Evolutionary conservation across 345 rosid genomes (phyloP).

Genomic region (Pugionium cornutum): DNA sequence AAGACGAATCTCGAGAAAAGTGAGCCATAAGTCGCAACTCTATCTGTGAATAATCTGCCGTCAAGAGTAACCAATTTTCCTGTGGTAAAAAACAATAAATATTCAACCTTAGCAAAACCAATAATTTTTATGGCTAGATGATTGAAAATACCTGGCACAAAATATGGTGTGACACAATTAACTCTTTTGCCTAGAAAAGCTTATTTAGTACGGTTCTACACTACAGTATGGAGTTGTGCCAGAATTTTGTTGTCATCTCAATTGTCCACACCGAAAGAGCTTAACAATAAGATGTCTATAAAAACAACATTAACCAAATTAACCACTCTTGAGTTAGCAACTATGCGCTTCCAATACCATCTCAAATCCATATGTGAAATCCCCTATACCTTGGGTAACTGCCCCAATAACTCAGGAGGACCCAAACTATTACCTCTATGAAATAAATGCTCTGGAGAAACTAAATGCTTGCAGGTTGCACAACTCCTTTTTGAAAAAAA

Average conservation of each 20-base stretch:
- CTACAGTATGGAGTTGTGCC: conserved; percentile 15
- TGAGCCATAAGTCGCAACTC: conserved; percentile 94
- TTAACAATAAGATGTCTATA: background rate
- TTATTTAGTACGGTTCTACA: conserved; percentile 6
- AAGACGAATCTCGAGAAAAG: conserved; percentile 78
- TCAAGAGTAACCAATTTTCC: conserved; percentile 86
- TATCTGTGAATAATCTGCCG: conserved; percentile 98
- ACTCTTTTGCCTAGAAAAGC: conserved; percentile 11
- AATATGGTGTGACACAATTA: conserved; percentile 3
- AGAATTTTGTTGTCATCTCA: conserved; percentile 13
- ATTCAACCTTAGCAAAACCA: conserved; percentile 3
- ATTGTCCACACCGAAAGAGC: conserved; percentile 8
- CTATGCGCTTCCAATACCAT: conserved; percentile 9
- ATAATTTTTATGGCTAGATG: conserved; percentile 14
- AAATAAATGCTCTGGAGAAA: background rate
- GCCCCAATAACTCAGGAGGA: conserved; percentile 16
- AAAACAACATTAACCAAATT: background rate
- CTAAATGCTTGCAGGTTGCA: conserved; percentile 26
- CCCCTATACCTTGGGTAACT: background rate
- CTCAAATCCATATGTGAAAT: conserved; percentile 15
- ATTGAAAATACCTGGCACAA: background rate
- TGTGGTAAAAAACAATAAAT: conserved; percentile 39
- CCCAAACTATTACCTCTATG: conserved; percentile 10
- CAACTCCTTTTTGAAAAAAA: background rate
- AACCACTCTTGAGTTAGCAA: conserved; percentile 6